Percentiles rank a stretch among this genome's conserved stretches.
Evolutionary conservation across 2,329 filamentous ascomycete species (phyloP).

Genomic region (Clonostachys byssicola): DNA sequence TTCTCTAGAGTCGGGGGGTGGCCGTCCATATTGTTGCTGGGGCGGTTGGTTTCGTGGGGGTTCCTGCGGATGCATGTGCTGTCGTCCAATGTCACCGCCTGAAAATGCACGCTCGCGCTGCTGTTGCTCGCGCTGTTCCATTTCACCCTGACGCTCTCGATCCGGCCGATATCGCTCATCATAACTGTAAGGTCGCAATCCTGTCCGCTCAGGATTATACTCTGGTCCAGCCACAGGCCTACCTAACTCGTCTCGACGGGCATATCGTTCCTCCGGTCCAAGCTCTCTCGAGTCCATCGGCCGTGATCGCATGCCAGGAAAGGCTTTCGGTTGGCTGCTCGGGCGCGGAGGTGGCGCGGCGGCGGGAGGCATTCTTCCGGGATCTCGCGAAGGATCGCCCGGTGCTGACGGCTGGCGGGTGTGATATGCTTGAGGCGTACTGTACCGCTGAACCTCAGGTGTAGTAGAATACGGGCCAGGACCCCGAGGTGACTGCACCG

Average conservation of each 20-base stretch:
- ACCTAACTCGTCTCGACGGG: conserved; percentile 42
- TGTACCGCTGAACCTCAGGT: conserved; percentile 54
- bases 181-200: conserved; percentile 36
- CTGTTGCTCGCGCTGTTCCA: conserved; percentile 36
- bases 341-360: conserved; percentile 40
- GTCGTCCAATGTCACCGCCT: conserved; percentile 36
- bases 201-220: conserved; percentile 48
- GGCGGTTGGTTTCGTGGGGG: conserved; percentile 35
- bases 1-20: conserved; percentile 30
- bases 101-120: conserved; percentile 43
- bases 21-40: conserved; percentile 25
- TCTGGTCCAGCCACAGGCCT: conserved; percentile 32
- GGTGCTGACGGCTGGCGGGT: conserved; percentile 43
- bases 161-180: conserved; percentile 51
- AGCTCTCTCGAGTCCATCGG: conserved; percentile 38
- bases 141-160: conserved; percentile 39
- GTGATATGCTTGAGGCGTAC: conserved; percentile 51
- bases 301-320: conserved; percentile 35
- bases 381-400: conserved; percentile 37
- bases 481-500: conserved; percentile 43
- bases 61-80: conserved; percentile 28
- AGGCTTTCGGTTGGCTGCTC: conserved; percentile 48
- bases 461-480: conserved; percentile 43
- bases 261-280: conserved; percentile 37
- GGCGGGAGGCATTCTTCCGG: conserved; percentile 23